Conservation (phyloP, 345 rosid species). For the Salix suchowensis region DNA sequence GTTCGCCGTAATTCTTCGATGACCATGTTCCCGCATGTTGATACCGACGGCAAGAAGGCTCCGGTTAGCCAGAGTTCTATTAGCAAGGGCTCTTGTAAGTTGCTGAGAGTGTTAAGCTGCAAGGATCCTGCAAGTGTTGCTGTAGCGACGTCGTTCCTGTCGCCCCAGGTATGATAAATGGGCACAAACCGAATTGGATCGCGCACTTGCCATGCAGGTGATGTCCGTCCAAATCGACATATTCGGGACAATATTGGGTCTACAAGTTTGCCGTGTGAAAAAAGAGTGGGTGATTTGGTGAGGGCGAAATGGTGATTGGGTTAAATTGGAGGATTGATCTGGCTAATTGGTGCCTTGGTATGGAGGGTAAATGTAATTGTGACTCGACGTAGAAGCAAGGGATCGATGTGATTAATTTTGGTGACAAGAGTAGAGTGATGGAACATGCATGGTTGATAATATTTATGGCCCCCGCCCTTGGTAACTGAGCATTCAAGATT, state of each 20-base stretch:
- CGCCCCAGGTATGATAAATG: conserved; percentile 25
- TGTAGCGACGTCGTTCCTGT: conserved; percentile 45
- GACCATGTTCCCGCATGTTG: conserved; percentile 32
- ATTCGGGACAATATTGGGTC: conserved; percentile 4
- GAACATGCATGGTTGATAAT: conserved; percentile 11
- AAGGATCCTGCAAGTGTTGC: conserved; percentile 50
- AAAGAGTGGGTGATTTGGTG: not conserved
- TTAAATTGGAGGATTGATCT: not conserved
- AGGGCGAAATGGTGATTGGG: conserved; percentile 2
- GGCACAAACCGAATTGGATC: not conserved
- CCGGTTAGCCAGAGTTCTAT: conserved; percentile 25
- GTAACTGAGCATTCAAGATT: not conserved
- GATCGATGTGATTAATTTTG: not conserved
- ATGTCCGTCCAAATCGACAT: not conserved
- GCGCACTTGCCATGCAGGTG: conserved; percentile 3
- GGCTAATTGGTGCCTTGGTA: not conserved
- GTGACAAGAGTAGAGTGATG: conserved; percentile 5
- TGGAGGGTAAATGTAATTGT: not conserved
- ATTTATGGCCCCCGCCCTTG: not conserved
- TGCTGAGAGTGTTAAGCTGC: conserved; percentile 66
- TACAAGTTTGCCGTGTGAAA: not conserved
- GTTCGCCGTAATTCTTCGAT: conserved; percentile 43
- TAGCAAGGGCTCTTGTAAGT: conserved; percentile 41
- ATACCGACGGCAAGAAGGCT: conserved; percentile 4
- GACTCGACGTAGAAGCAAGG: not conserved